A percentile compares a stretch with the other conserved stretches of the same genome.
Evolutionary conservation across 805 yeast species (phyloP).

Genomic region (Teunomyces aglyptinius): DNA sequence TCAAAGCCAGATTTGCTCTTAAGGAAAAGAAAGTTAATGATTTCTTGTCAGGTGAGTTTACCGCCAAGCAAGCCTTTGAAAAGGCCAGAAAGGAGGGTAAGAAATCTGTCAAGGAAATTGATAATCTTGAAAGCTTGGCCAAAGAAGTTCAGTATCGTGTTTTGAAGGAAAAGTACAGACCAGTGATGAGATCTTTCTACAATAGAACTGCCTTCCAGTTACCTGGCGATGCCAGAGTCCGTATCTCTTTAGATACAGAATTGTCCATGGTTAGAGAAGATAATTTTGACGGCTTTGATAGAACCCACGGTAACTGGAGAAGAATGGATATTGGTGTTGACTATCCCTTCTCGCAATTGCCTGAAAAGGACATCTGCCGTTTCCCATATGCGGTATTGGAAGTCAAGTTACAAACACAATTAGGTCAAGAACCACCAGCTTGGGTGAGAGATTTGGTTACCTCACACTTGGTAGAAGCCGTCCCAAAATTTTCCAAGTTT

Average conservation of each 20-base stretch:
- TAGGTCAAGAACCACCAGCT: slow-evolving; percentile 98
- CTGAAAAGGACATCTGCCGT: slow-evolving; percentile 81
- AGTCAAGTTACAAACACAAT: slow-evolving; percentile 94
- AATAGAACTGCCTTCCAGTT: slow-evolving; percentile 98
- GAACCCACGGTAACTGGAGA: slow-evolving; percentile 95
- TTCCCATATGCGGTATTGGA: slow-evolving; percentile 98
- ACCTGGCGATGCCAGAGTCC: slow-evolving; percentile 98
- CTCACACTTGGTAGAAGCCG: slow-evolving; percentile 95
- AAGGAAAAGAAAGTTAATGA: slow-evolving; percentile 89
- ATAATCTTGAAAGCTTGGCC: slow-evolving; percentile 87
- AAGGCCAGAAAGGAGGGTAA: slow-evolving; percentile 92
- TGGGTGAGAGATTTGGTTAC: slow-evolving; percentile 94
- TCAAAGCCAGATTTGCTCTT: slow-evolving; percentile 90
- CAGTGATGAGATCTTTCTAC: slow-evolving; percentile 93
- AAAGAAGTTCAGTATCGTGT: slow-evolving; percentile 90
- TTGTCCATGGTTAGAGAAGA: slow-evolving; percentile 97
- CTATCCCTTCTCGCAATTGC: slow-evolving; percentile 86
- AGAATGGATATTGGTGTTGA: slow-evolving; percentile 98
- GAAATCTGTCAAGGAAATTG: slow-evolving; percentile 83
- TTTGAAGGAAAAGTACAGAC: slow-evolving; percentile 79
- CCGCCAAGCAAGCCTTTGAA: slow-evolving; percentile 87
- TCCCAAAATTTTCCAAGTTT: slow-evolving; percentile 95
- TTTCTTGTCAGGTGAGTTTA: slow-evolving; percentile 77
- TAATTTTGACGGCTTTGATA: slow-evolving; percentile 86
- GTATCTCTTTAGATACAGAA: slow-evolving; percentile 97